Percentiles rank a stretch among this genome's conserved stretches.
Conservation (phyloP, 805 yeast genomes). For the Ogataea methylovora region DNA sequence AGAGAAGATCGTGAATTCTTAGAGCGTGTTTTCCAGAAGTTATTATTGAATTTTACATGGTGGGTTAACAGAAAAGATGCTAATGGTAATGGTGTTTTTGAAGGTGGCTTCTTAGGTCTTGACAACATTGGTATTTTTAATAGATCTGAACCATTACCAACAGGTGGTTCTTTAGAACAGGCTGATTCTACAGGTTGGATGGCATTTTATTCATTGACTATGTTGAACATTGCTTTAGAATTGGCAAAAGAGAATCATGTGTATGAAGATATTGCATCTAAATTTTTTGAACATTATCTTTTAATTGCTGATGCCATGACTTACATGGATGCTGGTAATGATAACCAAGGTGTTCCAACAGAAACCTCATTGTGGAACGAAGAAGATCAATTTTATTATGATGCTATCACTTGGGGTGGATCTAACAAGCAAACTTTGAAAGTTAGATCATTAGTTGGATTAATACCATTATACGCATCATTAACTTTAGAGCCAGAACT, state of each 20-base stretch:
- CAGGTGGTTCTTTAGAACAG: conserved; percentile 85
- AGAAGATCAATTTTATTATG: conserved; percentile 81
- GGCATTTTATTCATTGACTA: conserved; percentile 85
- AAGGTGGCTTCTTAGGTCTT: conserved; percentile 89
- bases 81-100: conserved; percentile 83
- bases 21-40: conserved; percentile 89
- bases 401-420: conserved; percentile 81
- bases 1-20: conserved; percentile 71
- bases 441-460: conserved; percentile 83
- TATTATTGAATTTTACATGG: conserved; percentile 88
- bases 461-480: conserved; percentile 86
- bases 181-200: conserved; percentile 98
- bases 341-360: conserved; percentile 24
- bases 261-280: conserved; percentile 89
- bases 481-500: conserved; percentile 82
- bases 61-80: conserved; percentile 92
- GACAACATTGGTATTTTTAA: conserved; percentile 92
- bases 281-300: conserved; percentile 87
- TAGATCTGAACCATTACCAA: conserved; percentile 87
- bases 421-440: conserved; percentile 61
- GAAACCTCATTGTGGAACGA: conserved; percentile 83
- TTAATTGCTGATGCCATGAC: conserved; percentile 93
- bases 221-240: conserved; percentile 89
- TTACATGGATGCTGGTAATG: conserved; percentile 36
- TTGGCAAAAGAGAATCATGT: conserved; percentile 78